Evolutionary conservation across 106 monocot genomes (phyloP).

Genomic region (Dendrobium officinale): DNA sequence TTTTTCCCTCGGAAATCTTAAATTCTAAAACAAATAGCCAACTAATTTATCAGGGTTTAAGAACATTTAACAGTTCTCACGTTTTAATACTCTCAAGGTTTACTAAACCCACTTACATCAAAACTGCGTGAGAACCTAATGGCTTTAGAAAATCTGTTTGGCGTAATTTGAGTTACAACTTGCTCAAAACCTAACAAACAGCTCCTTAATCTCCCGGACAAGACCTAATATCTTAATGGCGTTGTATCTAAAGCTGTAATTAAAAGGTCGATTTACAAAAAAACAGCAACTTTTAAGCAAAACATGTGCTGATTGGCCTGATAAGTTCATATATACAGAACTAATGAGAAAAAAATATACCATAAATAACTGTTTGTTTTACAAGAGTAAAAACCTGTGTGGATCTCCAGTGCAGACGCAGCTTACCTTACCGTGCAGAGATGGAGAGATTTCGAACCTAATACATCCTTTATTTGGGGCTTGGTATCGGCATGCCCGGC

Average conservation of each 20-base stretch:
- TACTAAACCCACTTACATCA: too few species aligned
- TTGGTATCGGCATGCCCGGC: slow-evolving; percentile 6
- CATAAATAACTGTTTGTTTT: background rate
- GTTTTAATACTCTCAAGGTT: too few species aligned
- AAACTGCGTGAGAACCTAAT: too few species aligned
- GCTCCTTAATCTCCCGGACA: background rate
- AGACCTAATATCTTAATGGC: background rate
- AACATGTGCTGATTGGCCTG: slow-evolving; percentile 1
- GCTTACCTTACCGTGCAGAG: background rate
- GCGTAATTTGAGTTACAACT: too few species aligned
- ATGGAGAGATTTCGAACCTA: background rate
- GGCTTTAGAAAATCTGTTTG: too few species aligned
- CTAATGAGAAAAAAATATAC: background rate
- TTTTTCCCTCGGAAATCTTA: too few species aligned
- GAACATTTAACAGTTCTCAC: too few species aligned
- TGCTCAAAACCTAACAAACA: too few species aligned
- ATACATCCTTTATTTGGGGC: background rate
- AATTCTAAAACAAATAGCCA: too few species aligned
- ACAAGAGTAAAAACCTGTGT: background rate
- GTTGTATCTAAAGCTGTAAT: background rate
- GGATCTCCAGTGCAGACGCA: background rate
- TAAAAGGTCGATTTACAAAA: background rate
- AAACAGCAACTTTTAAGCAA: background rate
- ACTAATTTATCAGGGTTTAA: too few species aligned
- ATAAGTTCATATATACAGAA: slow-evolving; percentile 3